Percentiles rank a stretch among this genome's conserved stretches.
phyloP scores from a whole-genome alignment of 495 filamentous ascomycete species.

The Penicillium pancosmium region DNA sequence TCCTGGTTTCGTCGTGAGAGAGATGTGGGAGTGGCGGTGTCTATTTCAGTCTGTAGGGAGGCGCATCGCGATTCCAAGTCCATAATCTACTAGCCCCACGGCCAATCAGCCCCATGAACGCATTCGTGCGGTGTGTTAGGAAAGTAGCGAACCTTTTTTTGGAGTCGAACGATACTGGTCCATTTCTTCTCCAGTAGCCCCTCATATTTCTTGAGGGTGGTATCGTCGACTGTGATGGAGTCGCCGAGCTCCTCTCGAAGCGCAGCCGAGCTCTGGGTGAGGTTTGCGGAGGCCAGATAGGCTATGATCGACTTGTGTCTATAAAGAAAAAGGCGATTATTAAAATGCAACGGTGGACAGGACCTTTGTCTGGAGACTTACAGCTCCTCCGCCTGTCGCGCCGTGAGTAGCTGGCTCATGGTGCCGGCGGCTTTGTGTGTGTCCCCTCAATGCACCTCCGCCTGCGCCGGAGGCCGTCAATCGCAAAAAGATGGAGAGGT shows the following conservation, averaged over 20 bases:
- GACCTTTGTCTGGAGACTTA: conserved; percentile 43
- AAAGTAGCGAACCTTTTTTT: conserved; percentile 73
- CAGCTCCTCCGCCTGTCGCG: conserved; percentile 88
- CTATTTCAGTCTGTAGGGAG: conserved; percentile 78
- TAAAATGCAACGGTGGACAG: neutral
- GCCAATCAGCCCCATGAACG: conserved; percentile 7
- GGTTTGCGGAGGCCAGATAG: conserved; percentile 75
- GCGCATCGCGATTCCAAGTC: conserved; percentile 78
- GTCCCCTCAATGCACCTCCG: conserved; percentile 24
- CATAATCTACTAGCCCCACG: conserved; percentile 69
- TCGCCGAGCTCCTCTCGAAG: conserved; percentile 51
- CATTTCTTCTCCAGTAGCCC: conserved; percentile 93
- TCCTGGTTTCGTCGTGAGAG: conserved; percentile 79
- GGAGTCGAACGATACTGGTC: conserved; percentile 90
- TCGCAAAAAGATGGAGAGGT: neutral
- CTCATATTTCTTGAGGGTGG: conserved; percentile 63
- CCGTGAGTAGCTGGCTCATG: conserved; percentile 79
- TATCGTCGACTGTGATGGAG: conserved; percentile 63
- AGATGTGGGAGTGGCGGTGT: conserved; percentile 82
- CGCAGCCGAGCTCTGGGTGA: conserved; percentile 66
- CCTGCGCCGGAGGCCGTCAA: conserved; percentile 22
- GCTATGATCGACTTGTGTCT: conserved; percentile 92
- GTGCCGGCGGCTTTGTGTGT: conserved; percentile 30
- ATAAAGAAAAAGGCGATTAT: conserved; percentile 18
- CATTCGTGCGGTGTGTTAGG: neutral